Percentiles rank a stretch among this genome's conserved stretches.
Conservation (phyloP, 768 basidiomycete genomes). For the Mycena metata region DNA sequence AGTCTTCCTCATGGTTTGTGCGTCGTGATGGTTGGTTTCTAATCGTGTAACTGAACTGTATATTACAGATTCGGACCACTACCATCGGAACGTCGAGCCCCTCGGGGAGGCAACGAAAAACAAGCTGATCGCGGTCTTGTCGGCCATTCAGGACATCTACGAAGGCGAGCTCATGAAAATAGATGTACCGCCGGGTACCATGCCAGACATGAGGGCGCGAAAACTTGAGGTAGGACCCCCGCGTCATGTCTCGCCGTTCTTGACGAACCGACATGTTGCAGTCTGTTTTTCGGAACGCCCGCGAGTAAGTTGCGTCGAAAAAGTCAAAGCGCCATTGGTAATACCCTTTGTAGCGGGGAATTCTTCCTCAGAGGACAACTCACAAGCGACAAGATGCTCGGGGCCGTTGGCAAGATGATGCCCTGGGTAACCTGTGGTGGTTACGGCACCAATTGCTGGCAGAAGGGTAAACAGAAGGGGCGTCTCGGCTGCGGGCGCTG, state of each 20-base stretch:
- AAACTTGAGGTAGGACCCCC: too few species aligned
- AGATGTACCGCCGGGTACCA: background rate
- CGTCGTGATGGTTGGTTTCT: background rate
- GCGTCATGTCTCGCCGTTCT: too few species aligned
- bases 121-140: constrained; percentile 2
- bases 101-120: background rate
- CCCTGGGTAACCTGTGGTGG: constrained; percentile 14
- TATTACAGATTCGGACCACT: constrained; percentile 7
- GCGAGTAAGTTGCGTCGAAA: background rate
- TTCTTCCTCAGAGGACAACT: background rate
- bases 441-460: constrained; percentile 14
- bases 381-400: constrained; percentile 12
- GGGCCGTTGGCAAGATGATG: constrained; percentile 14
- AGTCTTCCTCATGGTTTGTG: constrained; percentile 19
- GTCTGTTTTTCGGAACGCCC: background rate
- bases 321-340: too few species aligned
- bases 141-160: background rate
- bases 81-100: constrained; percentile 7
- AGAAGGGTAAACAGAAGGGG: constrained; percentile 20
- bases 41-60: background rate
- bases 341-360: background rate
- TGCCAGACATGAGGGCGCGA: background rate
- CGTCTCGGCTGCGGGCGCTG: constrained; percentile 14
- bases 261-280: too few species aligned
- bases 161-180: background rate